phyloP scores from a whole-genome alignment of 495 filamentous ascomycete species.

The Xylaria telfairii region DNA sequence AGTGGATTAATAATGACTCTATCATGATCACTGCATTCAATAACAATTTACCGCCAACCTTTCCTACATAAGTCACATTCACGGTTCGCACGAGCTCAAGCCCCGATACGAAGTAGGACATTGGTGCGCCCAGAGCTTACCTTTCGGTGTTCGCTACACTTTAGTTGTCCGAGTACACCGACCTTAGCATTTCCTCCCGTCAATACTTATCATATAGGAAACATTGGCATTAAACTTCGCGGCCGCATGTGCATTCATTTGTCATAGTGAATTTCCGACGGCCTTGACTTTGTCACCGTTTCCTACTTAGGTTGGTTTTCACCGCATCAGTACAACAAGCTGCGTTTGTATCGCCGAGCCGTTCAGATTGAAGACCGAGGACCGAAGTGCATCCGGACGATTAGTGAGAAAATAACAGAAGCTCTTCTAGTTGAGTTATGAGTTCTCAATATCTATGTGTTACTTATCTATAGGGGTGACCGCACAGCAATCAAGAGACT shows the following conservation, averaged over 20 bases:
- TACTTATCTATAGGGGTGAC: not conserved
- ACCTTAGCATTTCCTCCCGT: not conserved
- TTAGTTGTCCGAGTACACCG: slow-evolving; percentile 13
- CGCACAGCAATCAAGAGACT: not conserved
- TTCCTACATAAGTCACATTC: not conserved
- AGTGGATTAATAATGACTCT: not conserved
- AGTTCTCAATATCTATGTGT: not conserved
- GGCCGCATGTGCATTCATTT: not conserved
- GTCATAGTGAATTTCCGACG: not conserved
- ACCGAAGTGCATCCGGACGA: not conserved
- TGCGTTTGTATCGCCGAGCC: not conserved
- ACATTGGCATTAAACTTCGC: not conserved
- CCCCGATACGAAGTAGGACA: not conserved
- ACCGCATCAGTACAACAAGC: not conserved
- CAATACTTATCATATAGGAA: too few species aligned
- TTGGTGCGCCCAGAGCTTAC: not conserved
- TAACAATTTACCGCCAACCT: not conserved
- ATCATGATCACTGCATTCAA: not conserved
- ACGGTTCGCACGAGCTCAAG: not conserved
- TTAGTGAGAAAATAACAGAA: not conserved
- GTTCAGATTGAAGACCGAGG: not conserved
- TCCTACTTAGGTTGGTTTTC: not conserved
- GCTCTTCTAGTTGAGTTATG: not conserved
- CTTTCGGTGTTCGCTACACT: slow-evolving; percentile 18
- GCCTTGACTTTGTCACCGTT: not conserved